Conservation (phyloP, 2,329 filamentous ascomycete genomes). For the Xylaria sp. region DNA sequence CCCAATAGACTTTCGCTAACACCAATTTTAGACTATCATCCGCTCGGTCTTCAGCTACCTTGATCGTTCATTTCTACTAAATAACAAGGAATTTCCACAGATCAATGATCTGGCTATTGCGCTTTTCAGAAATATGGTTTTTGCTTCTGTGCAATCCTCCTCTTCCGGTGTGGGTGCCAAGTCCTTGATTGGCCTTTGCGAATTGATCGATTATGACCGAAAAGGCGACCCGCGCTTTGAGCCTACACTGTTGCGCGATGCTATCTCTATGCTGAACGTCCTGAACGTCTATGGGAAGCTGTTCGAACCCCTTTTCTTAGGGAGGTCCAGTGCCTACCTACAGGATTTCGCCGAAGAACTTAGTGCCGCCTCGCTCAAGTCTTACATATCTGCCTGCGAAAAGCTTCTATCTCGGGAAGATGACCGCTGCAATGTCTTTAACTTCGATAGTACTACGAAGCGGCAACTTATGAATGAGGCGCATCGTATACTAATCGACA, state of each 20-base stretch:
- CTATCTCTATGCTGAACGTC: constrained; percentile 84
- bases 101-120: constrained; percentile 82
- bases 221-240: constrained; percentile 62
- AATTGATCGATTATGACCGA: constrained; percentile 77
- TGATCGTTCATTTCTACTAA: constrained; percentile 85
- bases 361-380: constrained; percentile 68
- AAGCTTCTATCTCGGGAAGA: constrained; percentile 74
- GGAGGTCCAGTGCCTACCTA: constrained; percentile 71
- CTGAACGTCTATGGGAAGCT: constrained; percentile 77
- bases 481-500: constrained; percentile 73
- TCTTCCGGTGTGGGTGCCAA: constrained; percentile 45
- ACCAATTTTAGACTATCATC: constrained; percentile 60
- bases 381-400: constrained; percentile 76
- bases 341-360: constrained; percentile 70
- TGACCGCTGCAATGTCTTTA: constrained; percentile 77
- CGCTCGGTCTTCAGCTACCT: constrained; percentile 93
- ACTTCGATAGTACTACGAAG: constrained; percentile 83
- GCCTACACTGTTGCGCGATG: constrained; percentile 69
- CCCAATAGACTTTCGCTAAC: constrained; percentile 12
- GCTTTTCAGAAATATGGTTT: constrained; percentile 71
- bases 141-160: constrained; percentile 42
- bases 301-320: constrained; percentile 80
- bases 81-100: constrained; percentile 69
- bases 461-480: constrained; percentile 75
- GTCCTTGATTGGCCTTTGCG: constrained; percentile 68